Evolutionary conservation across 225 moss, liverwort and hornwort genomes (phyloP), one percentile per base, ranked within the genome.

Genomic region (Climacium dendroides): DNA sequence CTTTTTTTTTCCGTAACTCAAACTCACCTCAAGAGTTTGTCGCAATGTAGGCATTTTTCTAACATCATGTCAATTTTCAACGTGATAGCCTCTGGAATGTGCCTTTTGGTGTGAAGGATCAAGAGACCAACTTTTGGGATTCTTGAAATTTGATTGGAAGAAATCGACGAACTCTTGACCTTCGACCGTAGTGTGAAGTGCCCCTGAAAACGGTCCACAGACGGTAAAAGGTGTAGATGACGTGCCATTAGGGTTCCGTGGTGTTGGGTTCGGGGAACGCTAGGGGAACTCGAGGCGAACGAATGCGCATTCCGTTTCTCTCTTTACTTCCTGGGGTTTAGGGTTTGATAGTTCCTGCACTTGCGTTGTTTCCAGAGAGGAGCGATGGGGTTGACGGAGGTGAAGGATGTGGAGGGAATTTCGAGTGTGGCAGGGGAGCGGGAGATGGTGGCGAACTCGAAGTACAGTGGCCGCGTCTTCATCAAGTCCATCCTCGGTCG

Each of bases 401-500:
- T 70, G 61, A 72, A 72, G 76, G 86, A 85, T 37, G 88, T 43
- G 26, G 93, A 83, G 79, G 92, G 65, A 4, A 60, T 52, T 47
- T 61, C 84, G 50, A 92, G 80, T 76, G 82, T 89, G 71, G 64
- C 88, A 22, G 94, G 91, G 48, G 94, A 89, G 60, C 83, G 69
- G 32, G 85, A 91, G 82, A 89, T 95, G 91, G 94, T 96, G 89
- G 80, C 80, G 35, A 91, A 92, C 79, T 89, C 92, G 28, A 96
- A 94, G 91, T 99, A 97, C 74, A 97, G 97, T 57, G 71, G 81
- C 39, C 93, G 96, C 47, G 97, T 96, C 24, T 94, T 96, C 75
- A 93, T 97, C 83, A 94, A 93, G 72, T 84, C 91, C 30, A 97
- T 99, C 50, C 88, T 99, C 19, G 95, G 97, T 35, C 94, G 98